These are phyloP conservation scores for Sporobolomyces roseus DNA, from an alignment of 768 basidiomycete species.

Conservation along the genomic window DNA sequence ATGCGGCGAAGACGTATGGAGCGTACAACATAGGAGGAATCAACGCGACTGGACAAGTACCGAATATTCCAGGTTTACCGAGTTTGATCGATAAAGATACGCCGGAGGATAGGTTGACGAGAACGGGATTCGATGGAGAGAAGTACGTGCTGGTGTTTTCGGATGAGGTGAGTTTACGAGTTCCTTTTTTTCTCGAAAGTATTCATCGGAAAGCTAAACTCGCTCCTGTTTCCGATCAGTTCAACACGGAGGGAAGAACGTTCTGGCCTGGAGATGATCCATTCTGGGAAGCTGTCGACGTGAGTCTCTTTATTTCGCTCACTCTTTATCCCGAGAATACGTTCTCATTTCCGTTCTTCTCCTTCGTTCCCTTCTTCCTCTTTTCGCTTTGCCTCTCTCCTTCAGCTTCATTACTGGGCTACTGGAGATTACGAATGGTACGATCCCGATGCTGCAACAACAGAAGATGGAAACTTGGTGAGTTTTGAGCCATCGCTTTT, in stretches of 20 bases:
- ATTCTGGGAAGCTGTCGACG: conserved; percentile 49
- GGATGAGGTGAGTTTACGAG: conserved; percentile 67
- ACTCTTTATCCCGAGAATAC: background rate
- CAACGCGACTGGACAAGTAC: conserved; percentile 69
- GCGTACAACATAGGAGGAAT: conserved; percentile 72
- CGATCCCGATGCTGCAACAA: conserved; percentile 72
- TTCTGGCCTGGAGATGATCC: conserved; percentile 57
- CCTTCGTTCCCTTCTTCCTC: background rate
- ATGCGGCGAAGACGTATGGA: conserved; percentile 51
- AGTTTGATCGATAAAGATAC: conserved; percentile 75
- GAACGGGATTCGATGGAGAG: conserved; percentile 71
- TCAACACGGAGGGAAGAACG: conserved; percentile 63
- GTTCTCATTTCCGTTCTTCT: background rate
- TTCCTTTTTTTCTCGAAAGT: background rate
- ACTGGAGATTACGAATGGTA: conserved; percentile 77
- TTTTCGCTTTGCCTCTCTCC: background rate
- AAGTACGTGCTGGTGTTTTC: conserved; percentile 77
- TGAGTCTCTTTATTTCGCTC: conserved; percentile 41
- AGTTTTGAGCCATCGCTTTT: background rate
- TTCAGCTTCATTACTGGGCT: conserved; percentile 17
- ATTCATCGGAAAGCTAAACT: background rate
- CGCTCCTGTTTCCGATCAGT: background rate
- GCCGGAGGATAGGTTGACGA: conserved; percentile 57
- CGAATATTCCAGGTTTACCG: conserved; percentile 46
- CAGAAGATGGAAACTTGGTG: conserved; percentile 63